Conservation (phyloP, 2,329 filamentous ascomycete species). For the Cytospora piceicola region DNA sequence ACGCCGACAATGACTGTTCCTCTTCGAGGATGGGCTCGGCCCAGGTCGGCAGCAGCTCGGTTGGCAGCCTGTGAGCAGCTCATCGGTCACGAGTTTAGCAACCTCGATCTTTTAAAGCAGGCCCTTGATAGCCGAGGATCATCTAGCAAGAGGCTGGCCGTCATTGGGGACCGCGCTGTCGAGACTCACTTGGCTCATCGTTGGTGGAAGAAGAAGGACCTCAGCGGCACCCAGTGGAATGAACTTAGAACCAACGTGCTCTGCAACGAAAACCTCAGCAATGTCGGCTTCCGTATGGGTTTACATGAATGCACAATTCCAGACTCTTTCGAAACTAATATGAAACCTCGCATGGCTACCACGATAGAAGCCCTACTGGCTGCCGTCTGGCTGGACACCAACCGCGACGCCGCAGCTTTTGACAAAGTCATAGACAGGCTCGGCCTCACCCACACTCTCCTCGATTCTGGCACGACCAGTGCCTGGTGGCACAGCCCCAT, state of each 20-base stretch:
- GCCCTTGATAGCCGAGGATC: not conserved
- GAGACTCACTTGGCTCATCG: not conserved
- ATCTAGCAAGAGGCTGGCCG: not conserved
- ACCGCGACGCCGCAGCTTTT: not conserved
- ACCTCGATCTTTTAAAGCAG: not conserved
- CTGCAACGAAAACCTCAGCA: slow-evolving; percentile 2
- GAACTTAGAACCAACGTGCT: not conserved
- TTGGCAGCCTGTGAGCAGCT: slow-evolving; percentile 1
- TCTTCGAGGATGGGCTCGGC: not conserved
- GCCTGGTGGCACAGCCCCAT: not conserved
- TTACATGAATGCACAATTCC: not conserved
- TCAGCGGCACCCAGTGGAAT: not conserved
- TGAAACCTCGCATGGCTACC: not conserved
- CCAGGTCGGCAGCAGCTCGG: not conserved
- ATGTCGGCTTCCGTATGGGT: slow-evolving; percentile 3
- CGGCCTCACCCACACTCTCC: not conserved
- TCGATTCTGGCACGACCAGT: not conserved
- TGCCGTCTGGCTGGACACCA: slow-evolving; percentile 14
- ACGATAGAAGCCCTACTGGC: slow-evolving; percentile 9
- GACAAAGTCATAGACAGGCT: not conserved
- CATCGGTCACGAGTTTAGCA: slow-evolving; percentile 5
- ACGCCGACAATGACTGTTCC: not conserved
- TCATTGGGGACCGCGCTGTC: not conserved
- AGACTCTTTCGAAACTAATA: not conserved
- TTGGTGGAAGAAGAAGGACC: slow-evolving; percentile 1